Base-by-base conservation (phyloP, 192 early-diverging fungal species). In the Oehlia diaphana region DNA sequence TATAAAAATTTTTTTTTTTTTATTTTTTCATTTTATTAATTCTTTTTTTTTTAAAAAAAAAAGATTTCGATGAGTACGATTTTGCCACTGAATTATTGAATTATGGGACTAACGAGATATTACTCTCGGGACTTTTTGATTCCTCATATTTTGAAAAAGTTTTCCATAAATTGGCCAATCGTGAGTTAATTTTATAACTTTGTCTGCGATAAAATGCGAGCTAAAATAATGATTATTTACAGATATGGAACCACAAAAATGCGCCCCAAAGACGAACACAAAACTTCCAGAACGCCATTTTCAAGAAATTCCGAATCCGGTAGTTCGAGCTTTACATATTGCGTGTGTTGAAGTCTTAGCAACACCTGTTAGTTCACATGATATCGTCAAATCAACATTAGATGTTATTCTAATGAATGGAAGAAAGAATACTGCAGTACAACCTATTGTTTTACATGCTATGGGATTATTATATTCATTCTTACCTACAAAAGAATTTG, bases 261-360 rank as follows among this genome's bases (percentile, higher is more conserved):
- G 86, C 72, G 87, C 87, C 2, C 86, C 85, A 47, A 86, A 87
- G 68, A 79, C 68, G n/a, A 80, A 85, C 13, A 44, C 88, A 2
- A 78, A 80, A 58, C 63, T 88, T 50, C 90, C 90, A 5, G 82
- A 92, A 70, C 84, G 88, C 31, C 89, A 90, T 70, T 91, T 92
- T 65, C 81, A 89, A 13, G 87, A 88, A 72, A 90, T 93, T 49
- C 86, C 79, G 9, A 92, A 90, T 75, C 91, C 92, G 0, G 87
- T 91, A 16, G 87, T 92, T 9, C 86, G 83, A 49, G 87, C 85
- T 10, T 81, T 92, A 1, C 85, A 83, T 66, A 82, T 87, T 61
- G 88, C 90, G 0, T 81, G 86, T 23, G 77, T 89, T 16, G 87
- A 90, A 74, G 75, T 87, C 1, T 72, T 88, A 33, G 78, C 86